Evolutionary conservation across 2,329 filamentous ascomycete genomes (phyloP).

Genomic region (Scopulariopsis brevicaulis): DNA sequence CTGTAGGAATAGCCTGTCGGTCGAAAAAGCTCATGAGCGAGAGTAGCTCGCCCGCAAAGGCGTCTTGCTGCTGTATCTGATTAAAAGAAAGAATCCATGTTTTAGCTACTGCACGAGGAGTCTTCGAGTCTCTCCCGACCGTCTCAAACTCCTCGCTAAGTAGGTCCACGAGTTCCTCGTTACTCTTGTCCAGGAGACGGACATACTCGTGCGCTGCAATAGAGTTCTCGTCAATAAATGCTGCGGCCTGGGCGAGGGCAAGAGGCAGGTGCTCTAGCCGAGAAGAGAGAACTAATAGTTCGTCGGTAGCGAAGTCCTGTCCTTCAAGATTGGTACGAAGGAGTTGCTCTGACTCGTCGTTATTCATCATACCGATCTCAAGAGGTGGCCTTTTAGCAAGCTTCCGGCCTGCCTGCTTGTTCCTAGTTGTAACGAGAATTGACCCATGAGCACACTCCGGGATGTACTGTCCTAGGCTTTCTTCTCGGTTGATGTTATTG

Average conservation of each 20-base stretch:
- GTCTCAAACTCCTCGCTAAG: constrained; percentile 19
- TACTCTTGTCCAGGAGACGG: constrained; percentile 12
- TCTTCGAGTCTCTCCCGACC: constrained; percentile 14
- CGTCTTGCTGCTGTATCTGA: constrained; percentile 14
- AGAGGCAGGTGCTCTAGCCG: constrained; percentile 15
- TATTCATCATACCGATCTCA: background rate
- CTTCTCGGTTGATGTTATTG: constrained; percentile 8
- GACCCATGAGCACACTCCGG: constrained; percentile 17
- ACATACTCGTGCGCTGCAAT: constrained; percentile 16
- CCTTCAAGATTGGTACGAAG: constrained; percentile 10
- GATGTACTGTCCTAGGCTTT: constrained; percentile 12
- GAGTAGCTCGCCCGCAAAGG: constrained; percentile 12
- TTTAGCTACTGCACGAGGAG: constrained; percentile 13
- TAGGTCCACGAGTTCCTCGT: constrained; percentile 10
- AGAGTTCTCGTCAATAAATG: constrained; percentile 19
- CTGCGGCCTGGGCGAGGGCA: constrained; percentile 20
- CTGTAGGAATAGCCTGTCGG: constrained; percentile 13
- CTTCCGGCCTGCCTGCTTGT: constrained; percentile 15
- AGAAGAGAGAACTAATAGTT: constrained; percentile 9
- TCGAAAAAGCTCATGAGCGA: constrained; percentile 16
- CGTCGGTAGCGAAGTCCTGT: background rate
- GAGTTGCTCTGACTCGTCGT: constrained; percentile 13
- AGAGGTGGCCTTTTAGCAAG: constrained; percentile 11
- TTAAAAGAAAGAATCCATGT: constrained; percentile 23
- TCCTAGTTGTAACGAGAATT: constrained; percentile 20